These are phyloP conservation scores for Kazachstania sp. DNA, from an alignment of 1,139 yeast species.

Conservation along the genomic window DNA sequence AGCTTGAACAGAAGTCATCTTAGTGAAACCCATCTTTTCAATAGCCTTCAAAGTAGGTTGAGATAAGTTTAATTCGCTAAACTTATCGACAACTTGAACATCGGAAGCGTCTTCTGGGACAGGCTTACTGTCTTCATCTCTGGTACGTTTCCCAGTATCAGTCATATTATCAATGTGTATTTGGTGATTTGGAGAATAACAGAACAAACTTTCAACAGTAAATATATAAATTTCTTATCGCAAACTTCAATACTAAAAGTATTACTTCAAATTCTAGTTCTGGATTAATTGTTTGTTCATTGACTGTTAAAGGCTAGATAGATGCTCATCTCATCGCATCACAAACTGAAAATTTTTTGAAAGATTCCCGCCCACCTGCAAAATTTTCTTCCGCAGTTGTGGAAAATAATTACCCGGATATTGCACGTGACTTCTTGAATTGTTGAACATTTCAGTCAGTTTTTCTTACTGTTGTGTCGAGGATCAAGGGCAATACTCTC, in stretches of 20 bases:
- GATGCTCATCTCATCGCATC: conserved; percentile 4
- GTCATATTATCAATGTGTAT: not conserved
- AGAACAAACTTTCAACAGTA: no score
- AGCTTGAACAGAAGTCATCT: conserved; percentile 89
- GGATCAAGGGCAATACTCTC: no score
- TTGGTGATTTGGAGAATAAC: not conserved
- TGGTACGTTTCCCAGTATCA: conserved; percentile 11
- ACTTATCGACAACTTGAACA: conserved; percentile 26
- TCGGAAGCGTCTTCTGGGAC: not conserved
- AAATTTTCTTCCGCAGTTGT: no score
- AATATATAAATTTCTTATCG: no score
- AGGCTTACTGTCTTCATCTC: conserved; percentile 8
- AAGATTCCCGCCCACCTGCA: not conserved
- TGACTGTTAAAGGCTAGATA: no score
- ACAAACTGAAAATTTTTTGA: conserved; percentile 1
- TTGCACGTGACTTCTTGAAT: not conserved
- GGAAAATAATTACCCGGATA: not conserved
- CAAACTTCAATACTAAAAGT: no score
- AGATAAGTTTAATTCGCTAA: conserved; percentile 60
- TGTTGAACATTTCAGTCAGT: no score
- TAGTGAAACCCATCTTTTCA: conserved; percentile 75
- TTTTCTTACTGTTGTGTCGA: no score
- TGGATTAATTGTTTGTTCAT: no score
- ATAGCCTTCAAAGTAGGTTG: conserved; percentile 75
- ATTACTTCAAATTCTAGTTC: no score